Evolutionary conservation across 202 grass and related monocot species (phyloP).

Genomic region (Zizania palustris): DNA sequence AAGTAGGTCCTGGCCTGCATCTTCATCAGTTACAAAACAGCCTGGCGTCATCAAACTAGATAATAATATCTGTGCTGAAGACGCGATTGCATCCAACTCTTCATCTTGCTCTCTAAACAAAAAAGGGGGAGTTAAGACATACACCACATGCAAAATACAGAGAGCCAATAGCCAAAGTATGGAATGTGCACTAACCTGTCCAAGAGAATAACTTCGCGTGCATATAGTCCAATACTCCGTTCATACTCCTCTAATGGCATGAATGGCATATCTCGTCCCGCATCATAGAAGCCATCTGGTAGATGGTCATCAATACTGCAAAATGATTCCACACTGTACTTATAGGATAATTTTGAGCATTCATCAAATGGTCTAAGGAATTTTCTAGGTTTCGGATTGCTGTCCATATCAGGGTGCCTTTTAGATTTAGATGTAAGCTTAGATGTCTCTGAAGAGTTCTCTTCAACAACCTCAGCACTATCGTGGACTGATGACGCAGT

Average conservation of each 20-base stretch:
- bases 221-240: constrained; percentile 59
- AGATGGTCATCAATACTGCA: constrained; percentile 88
- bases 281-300: constrained; percentile 98
- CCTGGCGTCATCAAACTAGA: constrained; percentile 73
- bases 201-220: constrained; percentile 96
- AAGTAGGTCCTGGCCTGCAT: constrained; percentile 61
- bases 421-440: constrained; percentile 79
- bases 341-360: constrained; percentile 72
- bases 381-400: constrained; percentile 95
- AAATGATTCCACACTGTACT: constrained; percentile 86
- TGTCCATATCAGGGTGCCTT: constrained; percentile 94
- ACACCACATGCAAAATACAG: not conserved
- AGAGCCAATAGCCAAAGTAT: constrained; percentile 1
- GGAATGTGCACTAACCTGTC: constrained; percentile 67
- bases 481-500: constrained; percentile 45
- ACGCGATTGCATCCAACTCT: constrained; percentile 90
- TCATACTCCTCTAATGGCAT: constrained; percentile 85
- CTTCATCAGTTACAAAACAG: constrained; percentile 58
- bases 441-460: constrained; percentile 44
- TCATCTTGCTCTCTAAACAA: constrained; percentile 82
- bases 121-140: constrained; percentile 47
- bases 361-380: constrained; percentile 71
- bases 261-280: constrained; percentile 82
- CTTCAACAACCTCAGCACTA: constrained; percentile 39
- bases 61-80: constrained; percentile 73